phyloP scores from a whole-genome alignment of 2,329 filamentous ascomycete species.

The Lanzia echinophila region DNA sequence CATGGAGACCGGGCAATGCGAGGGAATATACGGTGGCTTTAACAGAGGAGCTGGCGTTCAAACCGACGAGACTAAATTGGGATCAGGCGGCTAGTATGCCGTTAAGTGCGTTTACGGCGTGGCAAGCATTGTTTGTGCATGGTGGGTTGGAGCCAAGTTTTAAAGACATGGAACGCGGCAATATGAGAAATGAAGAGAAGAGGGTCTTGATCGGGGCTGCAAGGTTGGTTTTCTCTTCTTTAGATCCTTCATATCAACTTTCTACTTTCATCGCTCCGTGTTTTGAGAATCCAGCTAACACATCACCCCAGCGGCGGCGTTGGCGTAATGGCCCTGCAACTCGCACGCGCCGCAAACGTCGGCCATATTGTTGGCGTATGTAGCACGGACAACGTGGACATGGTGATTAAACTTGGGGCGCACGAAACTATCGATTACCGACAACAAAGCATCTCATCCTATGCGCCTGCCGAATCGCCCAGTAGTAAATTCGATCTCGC shows the following conservation, averaged over 20 bases:
- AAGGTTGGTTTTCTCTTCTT: too few species aligned
- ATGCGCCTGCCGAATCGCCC: background rate
- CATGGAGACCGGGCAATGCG: background rate
- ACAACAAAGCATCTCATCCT: background rate
- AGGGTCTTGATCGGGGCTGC: constrained; percentile 1
- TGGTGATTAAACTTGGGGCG: background rate
- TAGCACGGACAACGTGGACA: background rate
- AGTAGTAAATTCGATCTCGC: constrained; percentile 1
- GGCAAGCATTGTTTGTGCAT: constrained; percentile 4
- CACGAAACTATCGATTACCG: constrained; percentile 2
- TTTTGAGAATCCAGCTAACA: too few species aligned
- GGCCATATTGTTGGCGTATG: background rate
- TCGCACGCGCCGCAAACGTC: background rate
- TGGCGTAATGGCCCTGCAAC: background rate
- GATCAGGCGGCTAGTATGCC: constrained; percentile 2
- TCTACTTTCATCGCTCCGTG: too few species aligned
- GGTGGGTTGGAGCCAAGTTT: background rate
- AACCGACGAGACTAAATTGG: background rate
- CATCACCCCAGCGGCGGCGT: background rate
- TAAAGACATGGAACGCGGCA: too few species aligned
- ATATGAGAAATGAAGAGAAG: background rate
- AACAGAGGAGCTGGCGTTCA: background rate
- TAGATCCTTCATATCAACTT: too few species aligned
- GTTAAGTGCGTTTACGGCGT: constrained; percentile 2
- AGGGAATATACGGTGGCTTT: background rate